Base-by-base conservation (phyloP, 2,329 filamentous ascomycete species). In the Pseudofabraea citricarpa region DNA sequence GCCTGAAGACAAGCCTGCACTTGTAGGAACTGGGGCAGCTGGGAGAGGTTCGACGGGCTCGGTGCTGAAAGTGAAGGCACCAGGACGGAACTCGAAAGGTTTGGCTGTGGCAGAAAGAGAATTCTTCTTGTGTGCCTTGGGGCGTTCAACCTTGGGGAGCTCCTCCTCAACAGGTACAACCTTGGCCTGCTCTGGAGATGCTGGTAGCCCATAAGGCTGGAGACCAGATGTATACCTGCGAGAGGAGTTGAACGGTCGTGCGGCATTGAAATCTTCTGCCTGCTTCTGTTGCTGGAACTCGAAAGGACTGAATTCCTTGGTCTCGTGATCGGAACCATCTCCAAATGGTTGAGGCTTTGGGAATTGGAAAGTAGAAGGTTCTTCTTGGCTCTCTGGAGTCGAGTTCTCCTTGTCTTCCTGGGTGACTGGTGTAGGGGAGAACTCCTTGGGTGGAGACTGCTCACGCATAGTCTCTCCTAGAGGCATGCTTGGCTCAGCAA, bases 51-150 rank as follows among this genome's bases (percentile, higher is more conserved):
- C 13, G 13, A 8, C 18, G 21, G 38, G 23, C 18, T 40, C 38
- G 5, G 24, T 31, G 9, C 10, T 6, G 43, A 59, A 59, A 19
- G 40, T 54, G 44, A 57, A 59, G 5, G 50, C 39, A 23, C 48
- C 49, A 16, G 55, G 47, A 29, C 46, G 54, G 32, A 57, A 59
- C 35, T 61, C 74, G 59, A 93, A 94, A 0, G 85, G 75, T 55
- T 78, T 79, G 1, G 87, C 85, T 13, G 79, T 74, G 4, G 85
- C 83, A 26, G 87, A 90, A 19, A 90, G 69, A 4, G 80, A 80
- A 58, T 77, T 67, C 41, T 68, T 60, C 43, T 69, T 69, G 50
- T 66, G 58, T 9, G 37, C 52, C 53, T 61, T 58, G 43, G n/a
- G 56, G 47, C 18, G 36, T 29, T 41, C 43, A 13, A 23, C n/a